A percentile compares a stretch with the other conserved stretches of the same genome.
Evolutionary conservation across 352 stramenopile species (phyloP).

Genomic region (Bremia lactucae): DNA sequence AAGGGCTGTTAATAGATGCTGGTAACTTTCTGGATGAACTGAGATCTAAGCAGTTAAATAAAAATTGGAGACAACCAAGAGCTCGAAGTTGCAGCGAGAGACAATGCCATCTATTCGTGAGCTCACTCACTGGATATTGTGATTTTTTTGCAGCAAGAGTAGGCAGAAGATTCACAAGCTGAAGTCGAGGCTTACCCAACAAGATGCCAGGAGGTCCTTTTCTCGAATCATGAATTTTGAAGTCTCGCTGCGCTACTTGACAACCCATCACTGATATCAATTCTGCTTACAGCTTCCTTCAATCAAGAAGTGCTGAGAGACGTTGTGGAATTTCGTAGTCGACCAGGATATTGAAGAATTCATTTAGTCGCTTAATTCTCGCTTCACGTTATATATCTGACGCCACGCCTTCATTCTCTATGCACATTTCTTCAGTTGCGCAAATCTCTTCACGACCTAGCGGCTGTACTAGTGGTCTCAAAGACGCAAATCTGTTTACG

Average conservation of each 20-base stretch:
- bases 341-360: constrained; percentile 40
- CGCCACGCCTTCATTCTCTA: too few species aligned
- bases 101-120: constrained; percentile 79
- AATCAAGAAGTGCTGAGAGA: constrained; percentile 67
- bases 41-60: constrained; percentile 4
- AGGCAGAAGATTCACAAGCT: constrained; percentile 44
- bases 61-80: constrained; percentile 38
- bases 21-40: constrained; percentile 3
- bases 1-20: constrained; percentile 20
- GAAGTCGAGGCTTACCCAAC: constrained; percentile 60
- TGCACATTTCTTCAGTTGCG: too few species aligned
- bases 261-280: constrained; percentile 72
- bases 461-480: constrained; percentile 57
- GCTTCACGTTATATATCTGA: neutral
- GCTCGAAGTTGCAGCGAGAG: constrained; percentile 53
- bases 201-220: constrained; percentile 68
- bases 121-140: constrained; percentile 59
- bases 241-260: constrained; percentile 55
- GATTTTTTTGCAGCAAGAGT: constrained; percentile 53
- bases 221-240: constrained; percentile 49
- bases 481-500: constrained; percentile 73
- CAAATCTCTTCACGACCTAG: constrained; percentile 58
- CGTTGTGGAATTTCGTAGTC: constrained; percentile 42
- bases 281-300: constrained; percentile 76
- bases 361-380: neutral